phyloP scores from a whole-genome alignment of 257 asterid species.

The Voacanga thouarsii region DNA sequence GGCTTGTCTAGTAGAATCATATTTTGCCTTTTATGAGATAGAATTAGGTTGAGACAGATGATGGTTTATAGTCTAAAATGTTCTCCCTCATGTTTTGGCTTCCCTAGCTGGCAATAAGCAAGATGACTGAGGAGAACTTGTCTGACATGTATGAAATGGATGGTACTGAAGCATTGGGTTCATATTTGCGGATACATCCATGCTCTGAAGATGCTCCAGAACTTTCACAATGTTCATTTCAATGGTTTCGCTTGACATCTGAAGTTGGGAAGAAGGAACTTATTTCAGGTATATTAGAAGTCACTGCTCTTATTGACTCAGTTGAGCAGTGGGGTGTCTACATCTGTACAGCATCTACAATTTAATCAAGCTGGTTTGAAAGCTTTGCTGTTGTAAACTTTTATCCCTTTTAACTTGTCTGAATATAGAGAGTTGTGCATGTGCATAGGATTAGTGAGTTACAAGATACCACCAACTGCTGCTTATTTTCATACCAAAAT shows the following conservation, averaged over 20 bases:
- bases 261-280: constrained; percentile 69
- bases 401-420: neutral
- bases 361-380: neutral
- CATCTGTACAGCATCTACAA: neutral
- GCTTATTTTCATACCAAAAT: neutral
- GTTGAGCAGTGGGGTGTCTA: neutral
- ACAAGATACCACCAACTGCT: neutral
- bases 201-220: constrained; percentile 58
- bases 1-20: neutral
- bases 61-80: neutral
- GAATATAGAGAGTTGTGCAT: neutral
- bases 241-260: constrained; percentile 72
- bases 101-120: constrained; percentile 61
- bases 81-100: constrained; percentile 8
- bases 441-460: neutral
- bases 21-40: neutral
- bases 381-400: neutral
- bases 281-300: constrained; percentile 57
- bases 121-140: constrained; percentile 41
- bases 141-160: constrained; percentile 57
- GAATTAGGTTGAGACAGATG: neutral
- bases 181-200: constrained; percentile 55
- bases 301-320: neutral
- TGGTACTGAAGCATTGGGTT: constrained; percentile 81
- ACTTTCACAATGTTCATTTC: constrained; percentile 59